phyloP scores from a whole-genome alignment of 345 rosid genomes.

The Luvunga scandens region DNA sequence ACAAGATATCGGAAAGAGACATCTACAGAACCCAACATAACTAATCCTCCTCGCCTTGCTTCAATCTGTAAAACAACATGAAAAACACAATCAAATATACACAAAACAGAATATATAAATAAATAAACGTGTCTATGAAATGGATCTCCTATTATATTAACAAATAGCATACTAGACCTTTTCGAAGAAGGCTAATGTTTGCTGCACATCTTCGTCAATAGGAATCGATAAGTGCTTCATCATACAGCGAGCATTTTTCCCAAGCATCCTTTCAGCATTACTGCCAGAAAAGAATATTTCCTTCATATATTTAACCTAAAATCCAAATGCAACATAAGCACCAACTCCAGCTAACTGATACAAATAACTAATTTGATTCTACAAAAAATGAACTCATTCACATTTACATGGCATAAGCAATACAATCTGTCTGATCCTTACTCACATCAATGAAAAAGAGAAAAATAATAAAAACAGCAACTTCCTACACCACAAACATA shows the following conservation, averaged over 20 bases:
- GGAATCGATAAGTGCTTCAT: constrained; percentile 73
- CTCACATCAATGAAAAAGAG: background rate
- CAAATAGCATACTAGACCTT: constrained; percentile 45
- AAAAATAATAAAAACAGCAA: background rate
- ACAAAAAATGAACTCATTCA: background rate
- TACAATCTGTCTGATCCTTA: background rate
- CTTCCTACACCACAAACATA: background rate
- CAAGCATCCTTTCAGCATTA: constrained; percentile 43
- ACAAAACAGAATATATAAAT: background rate
- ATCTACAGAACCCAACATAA: constrained; percentile 56
- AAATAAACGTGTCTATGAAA: background rate
- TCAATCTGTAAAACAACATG: constrained; percentile 52
- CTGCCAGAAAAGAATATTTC: constrained; percentile 72
- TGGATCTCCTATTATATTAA: background rate
- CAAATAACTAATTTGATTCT: background rate
- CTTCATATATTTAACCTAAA: constrained; percentile 85
- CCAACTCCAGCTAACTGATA: constrained; percentile 12
- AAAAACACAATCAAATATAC: background rate
- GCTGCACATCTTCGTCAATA: constrained; percentile 82
- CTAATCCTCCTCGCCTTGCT: constrained; percentile 93
- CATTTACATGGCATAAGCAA: background rate
- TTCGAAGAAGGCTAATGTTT: constrained; percentile 81
- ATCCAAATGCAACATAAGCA: constrained; percentile 54
- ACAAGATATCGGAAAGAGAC: constrained; percentile 55
- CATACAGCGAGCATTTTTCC: constrained; percentile 65